Evolutionary conservation across 345 rosid genomes (phyloP).

Genomic region (Brassica carinata): DNA sequence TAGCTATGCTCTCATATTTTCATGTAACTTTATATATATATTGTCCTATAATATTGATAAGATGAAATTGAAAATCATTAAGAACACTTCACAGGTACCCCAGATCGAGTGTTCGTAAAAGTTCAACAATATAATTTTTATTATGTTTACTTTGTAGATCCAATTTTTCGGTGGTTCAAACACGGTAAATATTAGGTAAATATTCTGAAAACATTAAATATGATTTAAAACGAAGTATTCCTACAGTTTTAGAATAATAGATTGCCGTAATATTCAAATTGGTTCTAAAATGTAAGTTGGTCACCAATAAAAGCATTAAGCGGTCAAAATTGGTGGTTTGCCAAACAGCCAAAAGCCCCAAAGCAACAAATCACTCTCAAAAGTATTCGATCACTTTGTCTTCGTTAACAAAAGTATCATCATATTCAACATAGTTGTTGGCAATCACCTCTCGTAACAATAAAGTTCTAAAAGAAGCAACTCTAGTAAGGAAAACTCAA

Average conservation of each 20-base stretch:
- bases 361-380: neutral
- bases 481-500: neutral
- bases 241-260: neutral
- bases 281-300: conserved; percentile 8
- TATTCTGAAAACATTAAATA: neutral
- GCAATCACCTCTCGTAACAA: neutral
- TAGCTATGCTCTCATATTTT: neutral
- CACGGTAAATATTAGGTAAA: neutral
- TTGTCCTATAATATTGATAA: conserved; percentile 24
- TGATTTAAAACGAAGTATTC: neutral
- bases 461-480: neutral
- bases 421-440: conserved; percentile 15
- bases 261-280: neutral
- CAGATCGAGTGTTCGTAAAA: conserved; percentile 57
- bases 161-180: neutral
- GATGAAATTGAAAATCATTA: conserved; percentile 57
- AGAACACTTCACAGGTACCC: conserved; percentile 74
- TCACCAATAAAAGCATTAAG: conserved; percentile 8
- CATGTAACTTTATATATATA: neutral
- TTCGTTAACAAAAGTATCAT: neutral
- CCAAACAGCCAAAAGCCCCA: neutral
- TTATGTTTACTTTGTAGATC: neutral
- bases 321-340: conserved; percentile 18
- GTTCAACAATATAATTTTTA: conserved; percentile 56
- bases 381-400: neutral